Evolutionary conservation across 176 grass and related monocot genomes (phyloP).

Genomic region (Zea luxurians): DNA sequence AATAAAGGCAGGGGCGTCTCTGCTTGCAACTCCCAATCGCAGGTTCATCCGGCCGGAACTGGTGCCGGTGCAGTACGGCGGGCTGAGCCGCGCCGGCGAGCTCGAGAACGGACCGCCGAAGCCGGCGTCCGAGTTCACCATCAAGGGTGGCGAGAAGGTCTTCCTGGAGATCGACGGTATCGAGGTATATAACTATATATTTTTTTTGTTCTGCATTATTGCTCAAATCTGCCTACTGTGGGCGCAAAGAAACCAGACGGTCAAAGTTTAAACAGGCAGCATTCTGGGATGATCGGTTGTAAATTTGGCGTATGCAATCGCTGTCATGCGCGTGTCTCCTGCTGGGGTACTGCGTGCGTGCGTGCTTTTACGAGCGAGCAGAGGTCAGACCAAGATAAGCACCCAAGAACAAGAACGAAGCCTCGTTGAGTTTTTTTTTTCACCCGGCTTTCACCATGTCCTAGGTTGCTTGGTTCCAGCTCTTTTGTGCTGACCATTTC

Average conservation of each 20-base stretch:
- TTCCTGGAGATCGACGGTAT: constrained; percentile 99
- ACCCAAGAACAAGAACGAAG: not conserved
- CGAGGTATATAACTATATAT: too few species aligned
- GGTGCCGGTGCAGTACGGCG: constrained; percentile 87
- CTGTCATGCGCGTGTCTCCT: not conserved
- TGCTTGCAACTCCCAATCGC: too few species aligned
- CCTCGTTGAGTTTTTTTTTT: not conserved
- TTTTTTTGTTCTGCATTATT: not conserved
- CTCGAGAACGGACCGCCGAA: constrained; percentile 88
- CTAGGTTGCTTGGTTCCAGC: constrained; percentile 17
- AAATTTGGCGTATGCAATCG: not conserved
- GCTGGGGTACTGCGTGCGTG: not conserved
- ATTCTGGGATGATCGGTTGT: not conserved
- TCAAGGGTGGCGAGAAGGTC: constrained; percentile 91
- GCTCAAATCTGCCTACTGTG: not conserved
- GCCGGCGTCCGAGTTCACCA: constrained; percentile 94
- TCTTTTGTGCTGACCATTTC: not conserved
- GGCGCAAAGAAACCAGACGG: not conserved
- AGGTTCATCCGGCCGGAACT: constrained; percentile 95
- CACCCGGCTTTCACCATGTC: constrained; percentile 18
- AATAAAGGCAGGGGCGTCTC: too few species aligned
- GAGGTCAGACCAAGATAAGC: too few species aligned
- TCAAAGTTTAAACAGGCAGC: not conserved
- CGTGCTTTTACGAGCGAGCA: not conserved
- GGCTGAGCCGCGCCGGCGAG: constrained; percentile 78